A percentile compares a stretch with the other conserved stretches of the same genome.
Evolutionary conservation across 2,329 filamentous ascomycete species (phyloP).

Genomic region (Scleromitrula shiraiana): DNA sequence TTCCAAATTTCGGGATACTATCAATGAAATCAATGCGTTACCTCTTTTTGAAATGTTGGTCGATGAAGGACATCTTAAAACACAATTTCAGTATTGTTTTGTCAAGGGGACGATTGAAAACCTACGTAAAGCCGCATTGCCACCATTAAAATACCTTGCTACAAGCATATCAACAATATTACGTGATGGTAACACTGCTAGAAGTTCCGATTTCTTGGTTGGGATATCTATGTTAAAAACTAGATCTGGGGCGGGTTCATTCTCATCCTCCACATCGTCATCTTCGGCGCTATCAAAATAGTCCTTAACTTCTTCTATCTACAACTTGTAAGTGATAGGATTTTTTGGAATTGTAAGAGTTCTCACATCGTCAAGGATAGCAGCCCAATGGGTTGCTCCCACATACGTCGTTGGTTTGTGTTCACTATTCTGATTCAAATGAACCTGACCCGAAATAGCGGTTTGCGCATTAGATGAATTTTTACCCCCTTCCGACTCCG

Average conservation of each 20-base stretch:
- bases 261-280: constrained; percentile 27
- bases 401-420: constrained; percentile 41
- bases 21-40: constrained; percentile 14
- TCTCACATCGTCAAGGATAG: constrained; percentile 51
- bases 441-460: constrained; percentile 33
- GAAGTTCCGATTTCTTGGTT: constrained; percentile 37
- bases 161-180: constrained; percentile 42
- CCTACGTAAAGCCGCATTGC: constrained; percentile 44
- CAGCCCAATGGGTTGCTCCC: constrained; percentile 52
- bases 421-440: constrained; percentile 36
- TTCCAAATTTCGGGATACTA: neutral
- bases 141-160: constrained; percentile 45
- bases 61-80: constrained; percentile 43
- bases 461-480: neutral
- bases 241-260: constrained; percentile 31
- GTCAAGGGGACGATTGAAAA: neutral
- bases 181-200: constrained; percentile 41
- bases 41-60: constrained; percentile 42
- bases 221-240: constrained; percentile 33
- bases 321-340: constrained; percentile 9
- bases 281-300: constrained; percentile 42
- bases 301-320: constrained; percentile 52
- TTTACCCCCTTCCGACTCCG: neutral
- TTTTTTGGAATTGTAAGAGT: neutral
- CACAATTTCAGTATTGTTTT: neutral